A percentile compares a stretch with the other conserved stretches of the same genome.
These are phyloP conservation scores for Parafenestella ontariensis DNA, from an alignment of 2,329 filamentous ascomycete genomes.

Conservation along the genomic window DNA sequence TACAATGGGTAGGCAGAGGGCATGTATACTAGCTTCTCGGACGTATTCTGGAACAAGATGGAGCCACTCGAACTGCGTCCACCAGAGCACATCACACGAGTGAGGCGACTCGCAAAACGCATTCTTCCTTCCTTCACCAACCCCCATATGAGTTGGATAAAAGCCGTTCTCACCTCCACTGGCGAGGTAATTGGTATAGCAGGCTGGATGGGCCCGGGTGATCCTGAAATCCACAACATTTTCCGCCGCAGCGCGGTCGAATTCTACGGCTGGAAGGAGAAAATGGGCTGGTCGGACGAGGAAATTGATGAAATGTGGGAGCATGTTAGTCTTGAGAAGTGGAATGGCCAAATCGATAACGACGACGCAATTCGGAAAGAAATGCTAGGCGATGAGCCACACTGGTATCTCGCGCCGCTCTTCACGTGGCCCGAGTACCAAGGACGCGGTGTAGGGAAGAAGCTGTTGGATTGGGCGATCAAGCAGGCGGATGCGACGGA, in stretches of 20 bases:
- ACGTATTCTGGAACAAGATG: slow-evolving; percentile 26
- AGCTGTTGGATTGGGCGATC: slow-evolving; percentile 40
- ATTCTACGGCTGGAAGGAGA: slow-evolving; percentile 28
- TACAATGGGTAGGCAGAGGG: slow-evolving; percentile 29
- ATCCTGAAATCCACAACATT: slow-evolving; percentile 24
- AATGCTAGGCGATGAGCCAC: slow-evolving; percentile 26
- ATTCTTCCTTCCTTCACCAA: slow-evolving; percentile 24
- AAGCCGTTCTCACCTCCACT: slow-evolving; percentile 31
- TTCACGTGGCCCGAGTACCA: slow-evolving; percentile 39
- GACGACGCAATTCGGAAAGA: slow-evolving; percentile 27
- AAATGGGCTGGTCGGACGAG: slow-evolving; percentile 29
- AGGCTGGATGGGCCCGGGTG: slow-evolving; percentile 32
- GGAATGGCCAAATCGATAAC: slow-evolving; percentile 24
- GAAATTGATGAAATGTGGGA: slow-evolving; percentile 37
- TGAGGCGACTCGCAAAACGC: slow-evolving; percentile 28
- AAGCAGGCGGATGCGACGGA: slow-evolving; percentile 35
- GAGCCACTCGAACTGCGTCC: slow-evolving; percentile 31
- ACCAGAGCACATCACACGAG: slow-evolving; percentile 12
- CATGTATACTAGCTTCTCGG: slow-evolving; percentile 34
- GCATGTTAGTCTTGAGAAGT: slow-evolving; percentile 21
- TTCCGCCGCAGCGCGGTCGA: slow-evolving; percentile 26
- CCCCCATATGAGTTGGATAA: slow-evolving; percentile 31
- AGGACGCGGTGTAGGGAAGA: slow-evolving; percentile 35
- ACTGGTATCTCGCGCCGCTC: slow-evolving; percentile 44
- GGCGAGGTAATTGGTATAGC: slow-evolving; percentile 34